Conservation (phyloP, 805 yeast species). For the Kregervanrija fluxuum region DNA sequence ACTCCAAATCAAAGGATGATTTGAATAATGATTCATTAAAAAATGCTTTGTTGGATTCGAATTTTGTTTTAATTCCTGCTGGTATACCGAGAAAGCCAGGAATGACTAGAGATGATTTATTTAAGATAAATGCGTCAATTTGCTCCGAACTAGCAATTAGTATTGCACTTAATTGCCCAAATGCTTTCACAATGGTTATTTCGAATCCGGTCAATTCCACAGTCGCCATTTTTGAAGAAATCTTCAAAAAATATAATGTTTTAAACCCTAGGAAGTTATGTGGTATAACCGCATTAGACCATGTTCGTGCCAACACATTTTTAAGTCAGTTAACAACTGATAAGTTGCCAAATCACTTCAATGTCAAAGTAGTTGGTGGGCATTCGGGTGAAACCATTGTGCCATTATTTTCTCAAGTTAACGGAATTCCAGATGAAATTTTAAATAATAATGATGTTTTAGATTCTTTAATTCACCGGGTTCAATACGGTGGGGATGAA, state of each 20-base stretch:
- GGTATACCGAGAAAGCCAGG: conserved; percentile 62
- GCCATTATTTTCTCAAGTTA: conserved; percentile 58
- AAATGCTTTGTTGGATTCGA: conserved; percentile 36
- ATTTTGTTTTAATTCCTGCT: conserved; percentile 50
- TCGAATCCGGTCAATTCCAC: conserved; percentile 94
- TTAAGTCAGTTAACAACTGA: conserved; percentile 42
- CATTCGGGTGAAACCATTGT: conserved; percentile 94
- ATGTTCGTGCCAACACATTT: conserved; percentile 82
- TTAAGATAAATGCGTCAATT: conserved; percentile 59
- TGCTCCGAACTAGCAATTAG: conserved; percentile 68
- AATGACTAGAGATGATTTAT: conserved; percentile 57
- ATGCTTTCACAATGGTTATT: conserved; percentile 72
- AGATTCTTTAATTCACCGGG: conserved; percentile 69
- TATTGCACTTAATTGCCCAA: conserved; percentile 63
- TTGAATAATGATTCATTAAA: conserved; percentile 24
- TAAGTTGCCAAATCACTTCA: conserved; percentile 42
- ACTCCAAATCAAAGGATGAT: conserved; percentile 28
- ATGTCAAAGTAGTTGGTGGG: conserved; percentile 82
- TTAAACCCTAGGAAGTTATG: conserved; percentile 68
- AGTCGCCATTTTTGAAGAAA: conserved; percentile 82
- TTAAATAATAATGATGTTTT: conserved; percentile 29
- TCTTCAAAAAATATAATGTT: conserved; percentile 58
- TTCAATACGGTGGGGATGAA: conserved; percentile 95
- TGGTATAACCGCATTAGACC: conserved; percentile 86
- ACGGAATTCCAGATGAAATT: conserved; percentile 23